Evolutionary conservation across 1,284 basidiomycete species (phyloP).

Genomic region (Exobasidium rhododendri): DNA sequence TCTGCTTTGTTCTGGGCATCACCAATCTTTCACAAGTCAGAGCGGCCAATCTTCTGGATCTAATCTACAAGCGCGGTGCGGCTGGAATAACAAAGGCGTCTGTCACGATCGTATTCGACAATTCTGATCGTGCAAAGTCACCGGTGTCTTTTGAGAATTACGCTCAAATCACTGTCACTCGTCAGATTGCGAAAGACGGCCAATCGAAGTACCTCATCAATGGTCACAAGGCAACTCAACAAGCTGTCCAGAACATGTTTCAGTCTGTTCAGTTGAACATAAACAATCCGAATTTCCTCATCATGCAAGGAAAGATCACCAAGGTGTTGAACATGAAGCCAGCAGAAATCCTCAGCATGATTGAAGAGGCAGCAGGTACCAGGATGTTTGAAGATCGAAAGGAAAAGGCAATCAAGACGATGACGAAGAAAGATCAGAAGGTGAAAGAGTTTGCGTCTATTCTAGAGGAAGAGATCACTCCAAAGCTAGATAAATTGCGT

Average conservation of each 20-base stretch:
- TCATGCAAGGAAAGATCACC: slow-evolving; percentile 82
- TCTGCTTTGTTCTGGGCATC: slow-evolving; percentile 54
- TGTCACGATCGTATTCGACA: slow-evolving; percentile 98
- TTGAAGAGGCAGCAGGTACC: slow-evolving; percentile 97
- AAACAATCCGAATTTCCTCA: slow-evolving; percentile 99
- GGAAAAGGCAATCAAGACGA: slow-evolving; percentile 93
- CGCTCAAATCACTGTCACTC: slow-evolving; percentile 90
- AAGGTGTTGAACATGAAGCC: slow-evolving; percentile 97
- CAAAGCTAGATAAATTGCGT: slow-evolving; percentile 87
- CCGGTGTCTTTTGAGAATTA: slow-evolving; percentile 80
- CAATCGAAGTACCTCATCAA: slow-evolving; percentile 95
- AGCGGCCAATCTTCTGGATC: slow-evolving; percentile 90
- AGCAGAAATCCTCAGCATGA: slow-evolving; percentile 95
- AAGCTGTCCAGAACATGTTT: slow-evolving; percentile 85
- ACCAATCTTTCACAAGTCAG: slow-evolving; percentile 58
- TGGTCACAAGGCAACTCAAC: slow-evolving; percentile 88
- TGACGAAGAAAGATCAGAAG: slow-evolving; percentile 95
- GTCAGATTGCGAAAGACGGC: slow-evolving; percentile 94
- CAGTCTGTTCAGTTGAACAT: slow-evolving; percentile 98
- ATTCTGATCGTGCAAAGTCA: slow-evolving; percentile 82
- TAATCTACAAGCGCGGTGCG: slow-evolving; percentile 97
- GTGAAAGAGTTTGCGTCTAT: slow-evolving; percentile 72
- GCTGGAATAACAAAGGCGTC: slow-evolving; percentile 95
- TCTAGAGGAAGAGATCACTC: slow-evolving; percentile 84
- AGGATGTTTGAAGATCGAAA: slow-evolving; percentile 99